Evolutionary conservation across 306 rosid genomes (phyloP).

Genomic region (Benincasa hispida): DNA sequence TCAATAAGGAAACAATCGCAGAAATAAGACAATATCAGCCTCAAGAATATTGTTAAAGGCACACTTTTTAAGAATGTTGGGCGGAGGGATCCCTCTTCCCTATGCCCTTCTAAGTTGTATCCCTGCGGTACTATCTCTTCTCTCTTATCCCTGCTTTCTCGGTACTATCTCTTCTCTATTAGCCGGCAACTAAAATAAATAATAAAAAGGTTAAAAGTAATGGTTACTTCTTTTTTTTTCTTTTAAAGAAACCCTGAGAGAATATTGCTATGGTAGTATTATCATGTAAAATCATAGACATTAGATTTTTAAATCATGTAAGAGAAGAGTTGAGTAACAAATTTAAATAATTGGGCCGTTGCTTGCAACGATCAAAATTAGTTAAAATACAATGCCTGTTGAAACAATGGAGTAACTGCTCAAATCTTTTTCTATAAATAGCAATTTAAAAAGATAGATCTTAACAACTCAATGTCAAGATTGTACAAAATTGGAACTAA

Average conservation of each 20-base stretch:
- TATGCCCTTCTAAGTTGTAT: not conserved
- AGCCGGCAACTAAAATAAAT: not conserved
- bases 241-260: not conserved
- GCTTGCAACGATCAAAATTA: not conserved
- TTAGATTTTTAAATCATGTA: not conserved
- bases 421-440: not conserved
- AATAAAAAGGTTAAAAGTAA: not conserved
- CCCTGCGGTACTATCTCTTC: not conserved
- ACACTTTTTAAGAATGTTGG: not conserved
- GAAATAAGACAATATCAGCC: not conserved
- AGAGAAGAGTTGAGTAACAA: not conserved
- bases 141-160: not conserved
- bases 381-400: not conserved
- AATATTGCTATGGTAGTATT: not conserved
- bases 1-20: not conserved
- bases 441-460: not conserved
- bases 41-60: not conserved
- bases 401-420: not conserved
- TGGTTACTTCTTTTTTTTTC: not conserved
- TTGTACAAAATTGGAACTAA: not conserved
- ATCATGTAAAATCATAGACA: not conserved
- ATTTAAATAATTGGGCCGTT: not conserved
- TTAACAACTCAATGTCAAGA: not conserved
- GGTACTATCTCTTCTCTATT: not conserved
- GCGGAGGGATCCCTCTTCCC: not conserved